phyloP scores from a whole-genome alignment of 768 basidiomycete species.

The Phylloporus scabripes region DNA sequence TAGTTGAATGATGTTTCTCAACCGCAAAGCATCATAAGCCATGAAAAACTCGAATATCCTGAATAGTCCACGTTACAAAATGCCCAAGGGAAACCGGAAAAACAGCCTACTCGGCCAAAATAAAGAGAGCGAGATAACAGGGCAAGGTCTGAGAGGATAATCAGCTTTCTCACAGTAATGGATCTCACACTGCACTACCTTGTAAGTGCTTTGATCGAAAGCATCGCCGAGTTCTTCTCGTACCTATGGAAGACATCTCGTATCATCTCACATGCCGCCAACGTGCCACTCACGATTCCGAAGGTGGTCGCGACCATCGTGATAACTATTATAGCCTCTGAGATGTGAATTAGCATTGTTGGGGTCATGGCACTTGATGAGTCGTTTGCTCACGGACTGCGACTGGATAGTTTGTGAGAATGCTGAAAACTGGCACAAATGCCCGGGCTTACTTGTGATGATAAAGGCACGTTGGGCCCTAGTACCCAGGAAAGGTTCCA shows the following conservation, averaged over 20 bases:
- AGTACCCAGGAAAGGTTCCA: constrained; percentile 68
- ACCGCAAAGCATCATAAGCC: constrained; percentile 75
- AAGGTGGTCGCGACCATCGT: constrained; percentile 72
- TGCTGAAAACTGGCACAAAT: background rate
- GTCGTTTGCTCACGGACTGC: constrained; percentile 50
- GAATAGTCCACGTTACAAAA: constrained; percentile 3
- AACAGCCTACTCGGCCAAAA: constrained; percentile 64
- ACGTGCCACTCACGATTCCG: constrained; percentile 42
- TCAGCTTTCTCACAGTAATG: constrained; percentile 9
- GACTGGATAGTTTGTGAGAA: constrained; percentile 33
- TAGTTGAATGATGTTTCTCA: constrained; percentile 76
- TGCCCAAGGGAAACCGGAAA: background rate
- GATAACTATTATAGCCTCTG: constrained; percentile 73
- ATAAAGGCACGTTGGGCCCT: constrained; percentile 70
- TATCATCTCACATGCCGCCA: background rate
- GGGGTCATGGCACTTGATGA: background rate
- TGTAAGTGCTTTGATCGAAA: constrained; percentile 38
- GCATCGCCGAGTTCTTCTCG: constrained; percentile 28
- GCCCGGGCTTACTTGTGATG: constrained; percentile 49
- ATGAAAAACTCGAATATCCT: constrained; percentile 78
- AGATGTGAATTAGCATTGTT: constrained; percentile 3
- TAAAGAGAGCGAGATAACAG: constrained; percentile 81
- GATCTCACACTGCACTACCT: constrained; percentile 33
- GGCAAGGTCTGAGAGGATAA: constrained; percentile 54
- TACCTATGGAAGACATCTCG: constrained; percentile 38